A percentile compares a stretch with the other conserved stretches of the same genome.
phyloP scores from a whole-genome alignment of 257 asterid genomes.

The Parsonsia alboflavescens region DNA sequence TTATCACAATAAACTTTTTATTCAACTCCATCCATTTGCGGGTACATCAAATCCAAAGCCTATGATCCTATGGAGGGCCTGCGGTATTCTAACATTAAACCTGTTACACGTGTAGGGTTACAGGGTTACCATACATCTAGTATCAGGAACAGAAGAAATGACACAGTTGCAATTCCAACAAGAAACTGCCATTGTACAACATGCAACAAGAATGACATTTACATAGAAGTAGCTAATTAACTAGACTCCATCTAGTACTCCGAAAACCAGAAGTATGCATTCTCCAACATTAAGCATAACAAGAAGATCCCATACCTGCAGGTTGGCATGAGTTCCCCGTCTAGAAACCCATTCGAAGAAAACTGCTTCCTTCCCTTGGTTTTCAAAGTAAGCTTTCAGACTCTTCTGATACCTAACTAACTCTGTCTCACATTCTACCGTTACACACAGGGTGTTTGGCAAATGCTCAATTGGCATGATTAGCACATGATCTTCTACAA shows the following conservation, averaged over 20 bases:
- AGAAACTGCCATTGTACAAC: not conserved
- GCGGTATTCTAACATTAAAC: not conserved
- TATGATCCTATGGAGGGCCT: not conserved
- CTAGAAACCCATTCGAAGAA: constrained; percentile 87
- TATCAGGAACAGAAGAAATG: not conserved
- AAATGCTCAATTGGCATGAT: constrained; percentile 82
- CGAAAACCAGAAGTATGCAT: not conserved
- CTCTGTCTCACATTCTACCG: constrained; percentile 68
- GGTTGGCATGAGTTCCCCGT: constrained; percentile 89
- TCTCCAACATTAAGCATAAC: not conserved
- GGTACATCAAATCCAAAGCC: not conserved
- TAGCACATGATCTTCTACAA: constrained; percentile 81
- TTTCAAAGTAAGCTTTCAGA: constrained; percentile 69
- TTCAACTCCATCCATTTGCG: not conserved
- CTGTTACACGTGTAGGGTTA: not conserved
- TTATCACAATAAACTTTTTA: not conserved
- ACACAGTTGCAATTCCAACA: not conserved
- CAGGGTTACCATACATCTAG: not conserved
- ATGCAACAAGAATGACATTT: not conserved
- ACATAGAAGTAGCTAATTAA: not conserved
- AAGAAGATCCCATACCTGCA: constrained; percentile 56
- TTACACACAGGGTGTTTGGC: constrained; percentile 67
- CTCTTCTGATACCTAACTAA: constrained; percentile 48
- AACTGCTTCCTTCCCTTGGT: constrained; percentile 69
- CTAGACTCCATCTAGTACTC: not conserved